Conservation (phyloP, 441 rosid genomes). For the Euphorbia corollata region DNA sequence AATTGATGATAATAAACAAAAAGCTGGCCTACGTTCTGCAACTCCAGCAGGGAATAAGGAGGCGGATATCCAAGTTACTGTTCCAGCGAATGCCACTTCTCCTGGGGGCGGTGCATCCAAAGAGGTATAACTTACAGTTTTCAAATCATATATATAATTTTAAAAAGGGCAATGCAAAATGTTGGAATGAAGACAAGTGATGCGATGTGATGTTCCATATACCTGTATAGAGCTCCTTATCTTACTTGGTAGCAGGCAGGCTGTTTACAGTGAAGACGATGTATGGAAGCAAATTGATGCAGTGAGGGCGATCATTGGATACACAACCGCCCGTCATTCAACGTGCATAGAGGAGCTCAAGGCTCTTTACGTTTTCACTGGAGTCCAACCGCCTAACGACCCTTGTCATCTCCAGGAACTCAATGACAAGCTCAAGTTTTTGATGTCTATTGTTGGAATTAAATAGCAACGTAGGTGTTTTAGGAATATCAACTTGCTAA, state of each 20-base stretch:
- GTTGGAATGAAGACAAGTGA: background rate
- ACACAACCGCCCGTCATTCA: slow-evolving; percentile 20
- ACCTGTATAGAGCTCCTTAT: slow-evolving; percentile 1
- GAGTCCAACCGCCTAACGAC: slow-evolving; percentile 53
- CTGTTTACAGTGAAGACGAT: slow-evolving; percentile 30
- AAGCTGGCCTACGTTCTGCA: background rate
- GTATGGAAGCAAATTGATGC: slow-evolving; percentile 61
- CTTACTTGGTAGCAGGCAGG: slow-evolving; percentile 33
- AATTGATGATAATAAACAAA: slow-evolving; percentile 15
- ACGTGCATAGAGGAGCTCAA: slow-evolving; percentile 51
- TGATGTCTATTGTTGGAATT: slow-evolving; percentile 73
- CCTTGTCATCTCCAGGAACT: slow-evolving; percentile 36
- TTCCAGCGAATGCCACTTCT: slow-evolving; percentile 23
- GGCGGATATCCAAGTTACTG: slow-evolving; percentile 13
- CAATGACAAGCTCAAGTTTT: slow-evolving; percentile 47
- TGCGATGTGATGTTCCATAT: background rate
- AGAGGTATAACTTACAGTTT: slow-evolving; percentile 12
- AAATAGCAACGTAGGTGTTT: slow-evolving; percentile 30
- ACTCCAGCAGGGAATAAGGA: slow-evolving; percentile 24
- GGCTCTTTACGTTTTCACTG: slow-evolving; percentile 62
- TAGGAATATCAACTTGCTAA: too few relatives aligned
- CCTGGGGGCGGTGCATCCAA: slow-evolving; percentile 11
- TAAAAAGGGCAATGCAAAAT: background rate
- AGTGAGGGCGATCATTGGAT: slow-evolving; percentile 27
- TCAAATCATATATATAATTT: too few relatives aligned